Evolutionary conservation across 495 filamentous ascomycete genomes (phyloP).

Genomic region (Trichoderma asperelloides): DNA sequence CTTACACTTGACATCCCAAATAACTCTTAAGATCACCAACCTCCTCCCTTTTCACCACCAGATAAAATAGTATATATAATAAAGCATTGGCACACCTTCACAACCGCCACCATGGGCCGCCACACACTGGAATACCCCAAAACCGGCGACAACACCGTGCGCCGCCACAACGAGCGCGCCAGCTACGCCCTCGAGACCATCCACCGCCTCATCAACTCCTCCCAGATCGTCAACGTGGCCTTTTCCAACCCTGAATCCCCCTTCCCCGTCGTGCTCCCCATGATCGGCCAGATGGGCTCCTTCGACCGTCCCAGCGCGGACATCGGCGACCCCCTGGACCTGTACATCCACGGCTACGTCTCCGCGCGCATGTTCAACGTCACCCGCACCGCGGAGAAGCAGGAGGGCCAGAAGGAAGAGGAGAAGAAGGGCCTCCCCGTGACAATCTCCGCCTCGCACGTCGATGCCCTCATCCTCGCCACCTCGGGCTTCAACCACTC

Average conservation of each 20-base stretch:
- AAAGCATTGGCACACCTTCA: not conserved
- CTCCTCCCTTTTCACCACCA: not conserved
- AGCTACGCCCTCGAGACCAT: constrained; percentile 69
- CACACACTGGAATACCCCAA: constrained; percentile 57
- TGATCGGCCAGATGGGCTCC: constrained; percentile 79
- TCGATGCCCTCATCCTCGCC: constrained; percentile 69
- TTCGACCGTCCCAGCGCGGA: constrained; percentile 55
- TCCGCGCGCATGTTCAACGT: constrained; percentile 69
- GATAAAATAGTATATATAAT: not conserved
- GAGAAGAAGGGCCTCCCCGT: constrained; percentile 44
- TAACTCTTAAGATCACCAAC: no score
- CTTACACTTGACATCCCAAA: no score
- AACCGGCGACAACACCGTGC: constrained; percentile 58
- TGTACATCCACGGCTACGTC: constrained; percentile 86
- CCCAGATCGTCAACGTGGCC: constrained; percentile 73
- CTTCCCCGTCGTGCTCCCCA: constrained; percentile 72
- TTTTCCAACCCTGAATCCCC: constrained; percentile 58
- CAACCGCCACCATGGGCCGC: constrained; percentile 33
- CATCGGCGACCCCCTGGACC: constrained; percentile 58
- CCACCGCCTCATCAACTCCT: constrained; percentile 70
- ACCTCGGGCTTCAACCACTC: constrained; percentile 72
- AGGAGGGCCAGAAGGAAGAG: not conserved
- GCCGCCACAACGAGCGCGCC: constrained; percentile 58
- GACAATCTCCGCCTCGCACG: constrained; percentile 52
- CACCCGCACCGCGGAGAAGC: constrained; percentile 34